Base-by-base conservation (phyloP, 2,329 filamentous ascomycete species). In the Diplodia intermedia region DNA sequence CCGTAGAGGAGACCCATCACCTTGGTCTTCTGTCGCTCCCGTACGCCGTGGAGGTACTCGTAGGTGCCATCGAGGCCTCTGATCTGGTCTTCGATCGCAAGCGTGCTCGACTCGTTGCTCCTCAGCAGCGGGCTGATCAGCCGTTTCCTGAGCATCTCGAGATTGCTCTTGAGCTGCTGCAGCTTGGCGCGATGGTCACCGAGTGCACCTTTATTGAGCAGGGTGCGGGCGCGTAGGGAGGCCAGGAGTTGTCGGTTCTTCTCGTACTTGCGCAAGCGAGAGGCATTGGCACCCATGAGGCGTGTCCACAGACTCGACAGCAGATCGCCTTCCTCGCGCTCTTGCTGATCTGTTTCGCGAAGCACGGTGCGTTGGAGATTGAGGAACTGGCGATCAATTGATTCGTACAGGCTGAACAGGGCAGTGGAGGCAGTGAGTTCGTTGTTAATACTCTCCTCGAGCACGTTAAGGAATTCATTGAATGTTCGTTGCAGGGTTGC, bases 371-470 rank as follows among this genome's bases (percentile, higher is more conserved):
- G 90, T 71, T 92, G 92, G 0, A 97, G 86, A 77, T 95, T 96
- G 70, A 93, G 86, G 79, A 97, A 97, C 77, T 97, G 93, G 65
- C 89, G 87, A 80, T 98, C 94, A 72, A 97, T 93, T 69, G 89
- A 88, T 77, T 97, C 93, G 78, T 97, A 97, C n/a, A 97, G 88
- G 3, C 88, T 88, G 78, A 97, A 97, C 15, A 97, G 87, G 1
- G 89, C 87, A 1, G 93, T 87, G 50, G 90, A 91, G 79, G 94
- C 90, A 66, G 89, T 89, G 23, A 97, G 85, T 79, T 98, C 94
- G 71, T 87, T 90, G 73, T 90, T 88, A 77, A 97, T 96, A 69
- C 91, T 91, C 71, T 97, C 93, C 81, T 98, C 94, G 26, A 97
- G 88, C 0, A 95, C 91, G 43, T 87, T 86, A 49, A 98, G 86